Conservation (phyloP, 1,284 basidiomycete species). For the Ustilago trichophora region DNA sequence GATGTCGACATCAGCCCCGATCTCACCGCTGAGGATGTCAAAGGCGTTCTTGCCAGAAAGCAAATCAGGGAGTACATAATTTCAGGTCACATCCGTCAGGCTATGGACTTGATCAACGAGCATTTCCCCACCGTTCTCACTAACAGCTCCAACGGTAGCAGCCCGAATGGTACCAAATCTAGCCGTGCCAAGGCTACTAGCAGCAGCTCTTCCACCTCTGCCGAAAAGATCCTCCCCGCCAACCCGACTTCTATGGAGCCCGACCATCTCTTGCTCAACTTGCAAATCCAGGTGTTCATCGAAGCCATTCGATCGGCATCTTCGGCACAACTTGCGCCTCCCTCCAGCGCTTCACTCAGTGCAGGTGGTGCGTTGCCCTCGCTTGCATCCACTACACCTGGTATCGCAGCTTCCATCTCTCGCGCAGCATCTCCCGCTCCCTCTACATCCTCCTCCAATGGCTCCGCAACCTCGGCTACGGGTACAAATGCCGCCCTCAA, state of each 20-base stretch:
- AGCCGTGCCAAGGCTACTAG: slow-evolving; percentile 1
- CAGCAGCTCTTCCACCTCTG: slow-evolving; percentile 5
- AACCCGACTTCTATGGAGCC: slow-evolving; percentile 71
- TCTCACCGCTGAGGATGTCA: slow-evolving; percentile 33
- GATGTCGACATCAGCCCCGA: slow-evolving; percentile 39
- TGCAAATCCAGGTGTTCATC: slow-evolving; percentile 82
- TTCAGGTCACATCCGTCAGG: slow-evolving; percentile 76
- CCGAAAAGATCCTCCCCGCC: slow-evolving; percentile 47
- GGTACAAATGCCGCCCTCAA: slow-evolving; percentile 28
- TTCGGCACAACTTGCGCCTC: slow-evolving; percentile 8
- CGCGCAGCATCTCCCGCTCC: slow-evolving; percentile 54
- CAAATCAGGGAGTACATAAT: slow-evolving; percentile 75
- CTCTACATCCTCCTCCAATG: slow-evolving; percentile 46
- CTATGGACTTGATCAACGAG: slow-evolving; percentile 74
- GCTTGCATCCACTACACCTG: slow-evolving; percentile 37
- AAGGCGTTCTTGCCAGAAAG: slow-evolving; percentile 30
- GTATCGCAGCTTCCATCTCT: slow-evolving; percentile 44
- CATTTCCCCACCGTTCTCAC: slow-evolving; percentile 61
- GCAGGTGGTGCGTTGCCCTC: slow-evolving; percentile 26
- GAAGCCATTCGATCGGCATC: slow-evolving; percentile 76
- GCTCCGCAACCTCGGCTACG: slow-evolving; percentile 39
- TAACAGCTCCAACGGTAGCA: slow-evolving; percentile 21
- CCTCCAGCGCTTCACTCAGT: slow-evolving; percentile 5
- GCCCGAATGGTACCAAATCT: no score
- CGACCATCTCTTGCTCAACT: slow-evolving; percentile 78